These are phyloP conservation scores for Dictyostelium brefeldianum DNA, from an alignment of 78 protist genomes.

Conservation along the genomic window DNA sequence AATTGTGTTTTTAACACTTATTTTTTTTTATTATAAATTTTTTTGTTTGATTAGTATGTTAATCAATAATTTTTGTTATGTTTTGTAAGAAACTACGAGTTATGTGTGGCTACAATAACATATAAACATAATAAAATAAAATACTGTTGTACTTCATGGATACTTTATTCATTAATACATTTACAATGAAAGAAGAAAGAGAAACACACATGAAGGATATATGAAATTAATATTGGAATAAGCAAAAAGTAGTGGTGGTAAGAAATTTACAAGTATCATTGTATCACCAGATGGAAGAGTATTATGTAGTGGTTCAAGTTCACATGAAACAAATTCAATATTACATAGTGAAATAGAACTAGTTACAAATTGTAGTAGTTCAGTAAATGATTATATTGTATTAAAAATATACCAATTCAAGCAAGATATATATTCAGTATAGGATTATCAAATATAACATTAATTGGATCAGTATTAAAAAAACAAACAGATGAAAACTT, in stretches of 20 bases:
- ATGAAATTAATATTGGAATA: background rate
- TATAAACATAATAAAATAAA: too few relatives aligned
- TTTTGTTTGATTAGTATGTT: too few relatives aligned
- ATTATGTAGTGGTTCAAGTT: background rate
- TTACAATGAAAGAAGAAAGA: too few relatives aligned
- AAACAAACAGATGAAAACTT: background rate
- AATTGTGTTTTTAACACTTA: too few relatives aligned
- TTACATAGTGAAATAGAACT: background rate
- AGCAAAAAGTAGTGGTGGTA: background rate
- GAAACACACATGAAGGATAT: background rate
- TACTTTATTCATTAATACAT: too few relatives aligned
- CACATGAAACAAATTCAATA: background rate
- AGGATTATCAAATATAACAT: background rate
- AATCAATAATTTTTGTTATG: too few relatives aligned
- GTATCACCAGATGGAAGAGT: conserved; percentile 19
- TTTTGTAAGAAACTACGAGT: too few relatives aligned
- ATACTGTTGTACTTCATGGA: too few relatives aligned
- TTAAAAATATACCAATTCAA: background rate
- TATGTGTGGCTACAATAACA: too few relatives aligned
- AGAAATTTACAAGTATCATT: background rate
- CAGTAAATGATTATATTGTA: background rate
- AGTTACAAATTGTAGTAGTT: conserved; percentile 8
- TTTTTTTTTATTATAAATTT: too few relatives aligned
- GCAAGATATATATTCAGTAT: background rate
- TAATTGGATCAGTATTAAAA: background rate